Base-by-base conservation (phyloP, 495 filamentous ascomycete species). In the Tuber microsphaerosporum region DNA sequence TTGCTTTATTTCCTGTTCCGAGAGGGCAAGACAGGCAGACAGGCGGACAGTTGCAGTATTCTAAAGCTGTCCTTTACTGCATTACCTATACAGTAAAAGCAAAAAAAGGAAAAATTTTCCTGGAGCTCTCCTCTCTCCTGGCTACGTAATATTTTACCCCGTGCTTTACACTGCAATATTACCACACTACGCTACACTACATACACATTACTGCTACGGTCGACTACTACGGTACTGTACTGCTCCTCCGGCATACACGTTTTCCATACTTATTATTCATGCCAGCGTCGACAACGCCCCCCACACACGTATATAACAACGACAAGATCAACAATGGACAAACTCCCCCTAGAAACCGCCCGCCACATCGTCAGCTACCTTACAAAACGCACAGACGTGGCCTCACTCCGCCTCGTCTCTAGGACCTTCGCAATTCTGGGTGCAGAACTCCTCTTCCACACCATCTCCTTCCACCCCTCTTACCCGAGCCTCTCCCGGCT, bases 401-500 rank as follows among this genome's bases (percentile, higher is more conserved):
- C 69, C 26, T 75, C 43, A 26, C 70, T 76, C 43, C 74, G 75
- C 26, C 44, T 76, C 6, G 75, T 70, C 22, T 74, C 69, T 14
- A 56, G 44, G 12, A 75, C 75, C 41, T 76, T 76, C 19, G 75
- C 75, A 10, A 34, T 45, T n/a, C 74, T 76, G 42, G 74, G 75
- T 9, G 70, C 74, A 6, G 75, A 76, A 37, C 75, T 76, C 34
- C 37, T 76, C 42, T 76, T 76, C 34, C 74, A 76, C 37, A 76
- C 75, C n/a, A 70, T 76, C n/a, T 65, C 74, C 39, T 45, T 76
- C 37, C 75, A 48, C 73, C 75, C 75, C 14, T 75, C 75, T 1
- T 74, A 69, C 69, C 61, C 26, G 14, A 76, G 75, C 44, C 75
- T 76, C 61, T 44, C 41, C 43, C 75, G 75, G 19, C 73, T 76